Percentiles rank a stretch among this genome's conserved stretches.
Conservation (phyloP, 306 rosid species). For the Betula pendula region DNA sequence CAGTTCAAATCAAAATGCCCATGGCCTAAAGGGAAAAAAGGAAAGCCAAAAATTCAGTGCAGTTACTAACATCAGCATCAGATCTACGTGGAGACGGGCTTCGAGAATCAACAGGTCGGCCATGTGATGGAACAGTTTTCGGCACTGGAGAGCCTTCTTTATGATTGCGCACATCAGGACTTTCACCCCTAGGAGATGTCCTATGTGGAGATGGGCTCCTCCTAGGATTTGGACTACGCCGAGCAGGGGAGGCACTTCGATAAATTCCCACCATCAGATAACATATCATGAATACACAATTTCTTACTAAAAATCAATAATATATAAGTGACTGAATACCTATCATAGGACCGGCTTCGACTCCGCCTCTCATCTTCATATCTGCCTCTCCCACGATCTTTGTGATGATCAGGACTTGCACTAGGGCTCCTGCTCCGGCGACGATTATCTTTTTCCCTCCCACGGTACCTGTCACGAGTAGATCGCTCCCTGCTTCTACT, state of each 20-base stretch:
- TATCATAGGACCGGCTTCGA: constrained; percentile 57
- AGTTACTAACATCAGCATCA: constrained; percentile 58
- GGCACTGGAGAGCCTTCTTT: constrained; percentile 41
- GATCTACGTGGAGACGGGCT: constrained; percentile 58
- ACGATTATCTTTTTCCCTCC: constrained; percentile 52
- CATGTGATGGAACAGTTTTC: constrained; percentile 43
- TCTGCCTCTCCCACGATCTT: constrained; percentile 46
- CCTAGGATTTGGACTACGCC: constrained; percentile 36
- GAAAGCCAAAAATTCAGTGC: background rate
- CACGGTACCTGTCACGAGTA: constrained; percentile 55
- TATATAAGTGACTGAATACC: constrained; percentile 29
- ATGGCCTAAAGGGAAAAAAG: background rate
- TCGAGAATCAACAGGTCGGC: constrained; percentile 45
- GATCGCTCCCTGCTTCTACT: constrained; percentile 67
- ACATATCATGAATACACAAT: constrained; percentile 20
- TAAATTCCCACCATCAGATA: constrained; percentile 28
- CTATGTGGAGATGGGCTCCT: constrained; percentile 49
- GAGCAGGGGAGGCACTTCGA: constrained; percentile 49
- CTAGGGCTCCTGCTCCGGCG: constrained; percentile 62
- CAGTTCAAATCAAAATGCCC: background rate
- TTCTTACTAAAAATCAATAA: background rate
- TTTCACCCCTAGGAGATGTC: constrained; percentile 42
- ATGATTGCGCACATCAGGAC: constrained; percentile 35
- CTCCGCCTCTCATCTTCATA: constrained; percentile 57
- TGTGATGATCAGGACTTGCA: constrained; percentile 52